A percentile compares a stretch with the other conserved stretches of the same genome.
Evolutionary conservation across 371 early-diverging fungal species (phyloP).

Genomic region (Apophysomyces elegans): DNA sequence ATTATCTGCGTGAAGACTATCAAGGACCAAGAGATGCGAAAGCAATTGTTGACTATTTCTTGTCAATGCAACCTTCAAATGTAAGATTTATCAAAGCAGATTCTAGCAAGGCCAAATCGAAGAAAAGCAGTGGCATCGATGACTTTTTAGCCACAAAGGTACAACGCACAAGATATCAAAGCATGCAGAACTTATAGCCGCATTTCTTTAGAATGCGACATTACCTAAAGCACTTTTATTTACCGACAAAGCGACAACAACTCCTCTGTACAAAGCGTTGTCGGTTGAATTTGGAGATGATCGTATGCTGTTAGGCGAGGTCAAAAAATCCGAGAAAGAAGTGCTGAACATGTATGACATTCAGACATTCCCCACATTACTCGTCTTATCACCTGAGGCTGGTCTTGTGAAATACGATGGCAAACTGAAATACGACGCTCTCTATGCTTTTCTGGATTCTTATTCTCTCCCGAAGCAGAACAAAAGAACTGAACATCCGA

Average conservation of each 20-base stretch:
- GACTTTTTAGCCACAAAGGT: slow-evolving; percentile 59
- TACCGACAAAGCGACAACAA: slow-evolving; percentile 71
- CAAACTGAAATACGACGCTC: slow-evolving; percentile 58
- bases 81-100: slow-evolving; percentile 57
- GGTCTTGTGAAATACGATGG: slow-evolving; percentile 46
- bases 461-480: slow-evolving; percentile 50
- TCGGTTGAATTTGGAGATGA: slow-evolving; percentile 72
- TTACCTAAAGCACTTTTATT: slow-evolving; percentile 76
- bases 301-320: slow-evolving; percentile 76
- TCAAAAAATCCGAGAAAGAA: slow-evolving; percentile 58
- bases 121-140: slow-evolving; percentile 57
- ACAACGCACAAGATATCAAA: slow-evolving; percentile 4
- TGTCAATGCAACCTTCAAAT: slow-evolving; percentile 63
- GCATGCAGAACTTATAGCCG: background rate
- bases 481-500: slow-evolving; percentile 24
- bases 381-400: slow-evolving; percentile 55
- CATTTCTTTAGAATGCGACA: slow-evolving; percentile 34
- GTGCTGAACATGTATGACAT: slow-evolving; percentile 60
- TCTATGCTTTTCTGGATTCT: slow-evolving; percentile 60
- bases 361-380: slow-evolving; percentile 64
- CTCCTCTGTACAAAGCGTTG: slow-evolving; percentile 85
- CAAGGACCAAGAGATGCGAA: slow-evolving; percentile 81
- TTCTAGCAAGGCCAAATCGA: slow-evolving; percentile 53
- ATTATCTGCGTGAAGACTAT: slow-evolving; percentile 64
- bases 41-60: slow-evolving; percentile 73